Evolutionary conservation across 768 basidiomycete species (phyloP).

Genomic region (Russula sp.): DNA sequence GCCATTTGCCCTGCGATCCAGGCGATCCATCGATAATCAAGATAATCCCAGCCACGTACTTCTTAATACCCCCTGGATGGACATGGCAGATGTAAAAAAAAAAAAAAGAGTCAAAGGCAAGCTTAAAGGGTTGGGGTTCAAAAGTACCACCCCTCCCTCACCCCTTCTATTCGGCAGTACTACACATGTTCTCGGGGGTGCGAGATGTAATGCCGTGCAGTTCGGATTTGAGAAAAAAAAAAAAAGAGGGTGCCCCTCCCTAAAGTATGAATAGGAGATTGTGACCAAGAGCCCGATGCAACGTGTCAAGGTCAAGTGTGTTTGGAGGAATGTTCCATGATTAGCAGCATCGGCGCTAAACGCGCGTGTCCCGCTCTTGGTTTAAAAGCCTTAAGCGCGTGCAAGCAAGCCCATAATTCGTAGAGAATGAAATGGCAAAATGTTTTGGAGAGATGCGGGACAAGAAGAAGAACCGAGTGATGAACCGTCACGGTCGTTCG

Average conservation of each 20-base stretch:
- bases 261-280: conserved; percentile 11
- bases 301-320: conserved; percentile 11
- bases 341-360: neutral
- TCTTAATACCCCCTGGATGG: conserved; percentile 1
- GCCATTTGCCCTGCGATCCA: neutral
- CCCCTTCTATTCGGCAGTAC: neutral
- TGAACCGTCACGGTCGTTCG: neutral
- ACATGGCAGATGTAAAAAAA: neutral
- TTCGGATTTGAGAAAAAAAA: neutral
- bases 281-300: conserved; percentile 20
- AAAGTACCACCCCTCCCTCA: neutral
- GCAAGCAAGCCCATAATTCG: neutral
- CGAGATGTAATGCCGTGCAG: conserved; percentile 1
- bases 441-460: neutral
- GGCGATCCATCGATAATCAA: conserved; percentile 26
- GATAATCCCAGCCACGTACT: conserved; percentile 17
- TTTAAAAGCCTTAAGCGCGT: neutral
- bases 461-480: neutral
- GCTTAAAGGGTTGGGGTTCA: conserved; percentile 10
- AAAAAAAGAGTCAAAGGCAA: conserved; percentile 2
- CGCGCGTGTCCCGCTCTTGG: conserved; percentile 1
- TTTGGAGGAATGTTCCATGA: conserved; percentile 22
- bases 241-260: conserved; percentile 9
- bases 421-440: neutral
- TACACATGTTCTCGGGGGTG: neutral